These are phyloP conservation scores for Nakaseomyces sp. DNA, from an alignment of 1,139 yeast species.

Conservation along the genomic window DNA sequence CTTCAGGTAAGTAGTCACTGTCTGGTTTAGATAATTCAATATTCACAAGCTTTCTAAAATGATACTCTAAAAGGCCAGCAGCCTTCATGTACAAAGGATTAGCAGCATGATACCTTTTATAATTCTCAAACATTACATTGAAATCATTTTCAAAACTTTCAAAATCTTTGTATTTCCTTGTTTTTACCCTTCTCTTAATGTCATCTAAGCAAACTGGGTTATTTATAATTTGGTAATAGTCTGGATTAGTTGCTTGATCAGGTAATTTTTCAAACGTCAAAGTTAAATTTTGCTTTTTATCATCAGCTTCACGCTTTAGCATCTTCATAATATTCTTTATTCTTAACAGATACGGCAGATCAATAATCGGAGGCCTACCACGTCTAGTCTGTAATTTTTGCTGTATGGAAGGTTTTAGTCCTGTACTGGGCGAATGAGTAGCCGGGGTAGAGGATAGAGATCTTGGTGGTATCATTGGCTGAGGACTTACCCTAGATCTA, in stretches of 20 bases:
- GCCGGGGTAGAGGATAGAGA: not conserved
- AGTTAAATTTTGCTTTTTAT: constrained; percentile 43
- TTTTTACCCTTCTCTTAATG: constrained; percentile 74
- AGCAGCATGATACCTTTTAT: constrained; percentile 56
- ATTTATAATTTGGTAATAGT: constrained; percentile 54
- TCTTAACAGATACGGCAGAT: constrained; percentile 86
- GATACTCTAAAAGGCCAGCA: constrained; percentile 51
- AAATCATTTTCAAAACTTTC: constrained; percentile 72
- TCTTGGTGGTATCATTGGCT: constrained; percentile 1
- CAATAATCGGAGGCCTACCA: constrained; percentile 94
- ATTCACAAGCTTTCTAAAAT: constrained; percentile 52
- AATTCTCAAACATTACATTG: constrained; percentile 64
- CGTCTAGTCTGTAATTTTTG: constrained; percentile 43
- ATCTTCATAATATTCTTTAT: constrained; percentile 78
- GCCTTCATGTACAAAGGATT: constrained; percentile 50
- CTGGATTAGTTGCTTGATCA: constrained; percentile 54
- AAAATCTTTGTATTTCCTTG: constrained; percentile 69
- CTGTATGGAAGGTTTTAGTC: constrained; percentile 8
- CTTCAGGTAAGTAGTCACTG: constrained; percentile 60
- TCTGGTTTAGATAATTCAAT: constrained; percentile 77
- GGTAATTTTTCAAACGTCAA: constrained; percentile 74
- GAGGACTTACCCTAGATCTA: not conserved
- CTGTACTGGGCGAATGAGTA: not conserved
- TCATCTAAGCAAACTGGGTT: constrained; percentile 77
- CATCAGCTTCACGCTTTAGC: constrained; percentile 62